These are phyloP conservation scores for Barbatosphaeria neglecta DNA, from an alignment of 495 filamentous ascomycete genomes.

Conservation along the genomic window DNA sequence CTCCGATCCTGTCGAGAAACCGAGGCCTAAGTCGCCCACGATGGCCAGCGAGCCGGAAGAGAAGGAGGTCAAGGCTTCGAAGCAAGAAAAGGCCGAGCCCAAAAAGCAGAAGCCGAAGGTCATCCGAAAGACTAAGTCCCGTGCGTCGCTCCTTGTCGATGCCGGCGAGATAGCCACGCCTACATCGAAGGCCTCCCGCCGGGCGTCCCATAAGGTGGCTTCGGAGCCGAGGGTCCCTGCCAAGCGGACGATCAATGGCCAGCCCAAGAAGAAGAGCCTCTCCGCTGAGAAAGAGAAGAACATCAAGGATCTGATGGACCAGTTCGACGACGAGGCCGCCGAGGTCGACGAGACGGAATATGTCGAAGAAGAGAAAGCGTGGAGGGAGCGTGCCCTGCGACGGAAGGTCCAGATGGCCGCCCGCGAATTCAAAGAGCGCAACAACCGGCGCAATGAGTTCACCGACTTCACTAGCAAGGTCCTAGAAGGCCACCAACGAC, in stretches of 20 bases:
- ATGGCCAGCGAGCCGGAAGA: slow-evolving; percentile 14
- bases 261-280: slow-evolving; percentile 38
- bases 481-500: slow-evolving; percentile 31
- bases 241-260: slow-evolving; percentile 40
- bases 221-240: slow-evolving; percentile 33
- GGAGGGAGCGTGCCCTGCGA: slow-evolving; percentile 42
- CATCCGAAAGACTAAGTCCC: slow-evolving; percentile 29
- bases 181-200: slow-evolving; percentile 26
- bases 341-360: slow-evolving; percentile 56
- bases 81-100: slow-evolving; percentile 14
- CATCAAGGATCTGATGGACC: slow-evolving; percentile 49
- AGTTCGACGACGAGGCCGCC: slow-evolving; percentile 59
- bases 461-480: slow-evolving; percentile 19
- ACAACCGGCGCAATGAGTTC: slow-evolving; percentile 37
- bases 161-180: no score
- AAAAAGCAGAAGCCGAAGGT: slow-evolving; percentile 20
- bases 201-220: slow-evolving; percentile 29
- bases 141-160: slow-evolving; percentile 26
- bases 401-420: slow-evolving; percentile 48
- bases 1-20: slow-evolving; percentile 48
- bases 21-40: slow-evolving; percentile 27
- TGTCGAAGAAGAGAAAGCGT: slow-evolving; percentile 44
- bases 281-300: slow-evolving; percentile 57
- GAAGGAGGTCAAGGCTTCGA: slow-evolving; percentile 14
- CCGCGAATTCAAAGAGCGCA: slow-evolving; percentile 41